A percentile compares a stretch with the other conserved stretches of the same genome.
Evolutionary conservation across 2,329 filamentous ascomycete species (phyloP).

Genomic region (Cercospora canescens): DNA sequence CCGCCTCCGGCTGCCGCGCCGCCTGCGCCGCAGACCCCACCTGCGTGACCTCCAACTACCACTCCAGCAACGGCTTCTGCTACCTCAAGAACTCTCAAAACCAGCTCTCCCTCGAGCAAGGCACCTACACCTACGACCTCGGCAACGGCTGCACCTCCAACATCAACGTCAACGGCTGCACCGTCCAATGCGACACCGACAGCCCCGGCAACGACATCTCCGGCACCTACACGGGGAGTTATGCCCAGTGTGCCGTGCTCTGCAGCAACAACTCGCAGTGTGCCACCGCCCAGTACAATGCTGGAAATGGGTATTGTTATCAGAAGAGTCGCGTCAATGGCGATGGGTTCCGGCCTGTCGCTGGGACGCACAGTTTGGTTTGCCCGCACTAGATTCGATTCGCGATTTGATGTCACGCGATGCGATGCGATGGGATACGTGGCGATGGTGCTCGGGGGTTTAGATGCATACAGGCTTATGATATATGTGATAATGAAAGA

Average conservation of each 20-base stretch:
- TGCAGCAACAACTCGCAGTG: not conserved
- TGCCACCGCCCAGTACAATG: not conserved
- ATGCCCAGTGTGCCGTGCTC: not conserved
- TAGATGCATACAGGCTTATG: not conserved
- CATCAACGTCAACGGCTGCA: constrained; percentile 2
- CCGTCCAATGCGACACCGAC: not conserved
- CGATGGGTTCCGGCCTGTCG: not conserved
- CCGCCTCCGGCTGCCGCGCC: not conserved
- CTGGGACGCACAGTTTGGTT: not conserved
- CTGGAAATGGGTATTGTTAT: not conserved
- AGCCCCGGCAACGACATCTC: not conserved
- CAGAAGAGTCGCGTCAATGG: not conserved
- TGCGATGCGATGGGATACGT: not conserved
- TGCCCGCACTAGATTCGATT: not conserved
- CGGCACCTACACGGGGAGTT: not conserved
- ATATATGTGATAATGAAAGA: not conserved
- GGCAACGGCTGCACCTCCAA: constrained; percentile 1
- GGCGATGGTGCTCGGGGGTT: not conserved
- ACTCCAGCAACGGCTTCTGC: constrained; percentile 1
- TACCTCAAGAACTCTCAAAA: not conserved
- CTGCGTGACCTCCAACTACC: not conserved
- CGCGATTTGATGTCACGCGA: no score
- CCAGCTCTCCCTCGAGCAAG: not conserved
- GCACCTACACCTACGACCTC: not conserved
- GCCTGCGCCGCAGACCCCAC: not conserved